Percentiles rank a stretch among this genome's conserved stretches.
Evolutionary conservation across 73 alveolate species (phyloP).

Genomic region (Paramecium caudatum): DNA sequence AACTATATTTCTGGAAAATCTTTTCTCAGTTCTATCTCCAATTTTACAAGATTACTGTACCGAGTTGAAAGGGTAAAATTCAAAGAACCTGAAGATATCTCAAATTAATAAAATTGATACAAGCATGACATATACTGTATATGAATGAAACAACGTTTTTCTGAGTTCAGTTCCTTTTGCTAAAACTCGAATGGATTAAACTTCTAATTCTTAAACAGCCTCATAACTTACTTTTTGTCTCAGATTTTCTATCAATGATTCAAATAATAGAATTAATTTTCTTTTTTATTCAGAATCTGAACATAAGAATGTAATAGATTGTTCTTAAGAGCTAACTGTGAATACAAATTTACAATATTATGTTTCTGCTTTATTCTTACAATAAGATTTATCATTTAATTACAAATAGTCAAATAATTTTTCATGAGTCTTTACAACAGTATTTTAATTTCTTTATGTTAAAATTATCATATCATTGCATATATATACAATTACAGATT

Average conservation of each 20-base stretch:
- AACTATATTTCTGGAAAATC: not conserved
- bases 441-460: conserved; percentile 15
- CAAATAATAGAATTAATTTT: not conserved
- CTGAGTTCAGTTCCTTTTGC: conserved; percentile 34
- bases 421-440: not conserved
- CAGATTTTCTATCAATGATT: not conserved
- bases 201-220: not conserved
- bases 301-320: conserved; percentile 51
- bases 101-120: not conserved
- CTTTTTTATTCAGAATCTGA: conserved; percentile 25
- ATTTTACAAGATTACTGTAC: not conserved
- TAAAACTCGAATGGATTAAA: not conserved
- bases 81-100: not conserved
- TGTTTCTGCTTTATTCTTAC: conserved; percentile 41
- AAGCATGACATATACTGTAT: conserved; percentile 49
- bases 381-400: conserved; percentile 16
- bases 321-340: not conserved
- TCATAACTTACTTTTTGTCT: not conserved
- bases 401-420: conserved; percentile 7
- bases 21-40: not conserved
- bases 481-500: conserved; percentile 22
- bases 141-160: not conserved
- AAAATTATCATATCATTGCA: conserved; percentile 43
- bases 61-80: not conserved
- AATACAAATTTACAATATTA: not conserved